Evolutionary conservation across 2,329 filamentous ascomycete species (phyloP), one percentile per base, ranked within the genome.

Genomic region (Alternaria metachromatica): DNA sequence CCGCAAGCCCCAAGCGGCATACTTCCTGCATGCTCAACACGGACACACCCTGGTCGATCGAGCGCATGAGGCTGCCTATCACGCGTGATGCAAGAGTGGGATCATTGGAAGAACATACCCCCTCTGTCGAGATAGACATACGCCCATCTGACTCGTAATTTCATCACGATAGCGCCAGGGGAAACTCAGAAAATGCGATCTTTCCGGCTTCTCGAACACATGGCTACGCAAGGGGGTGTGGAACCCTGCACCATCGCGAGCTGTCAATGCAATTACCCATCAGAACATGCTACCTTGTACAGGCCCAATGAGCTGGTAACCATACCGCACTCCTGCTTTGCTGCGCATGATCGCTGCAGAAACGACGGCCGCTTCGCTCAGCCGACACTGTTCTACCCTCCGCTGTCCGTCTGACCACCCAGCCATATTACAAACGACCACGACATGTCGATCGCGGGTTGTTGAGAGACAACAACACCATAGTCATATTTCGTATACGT

Each of bases 191-290:
- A 5, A 18, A 45, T 10, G 46, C 53, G 28, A 33, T 15, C 23
- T 53, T 46, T 44, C 11, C 28, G 15, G 50, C 48, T 62, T 60
- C 66, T 66, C 48, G 56, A 66, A 64, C 25, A 28, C 23, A 54
- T 55, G 56, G 54, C 56, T 54, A 41, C 46, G 55, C 62, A 62
- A 67, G 63, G 61, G 30, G 44, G 33, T 44, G 54, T 63, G 61
- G 59, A 54, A 58, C 65, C 58, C 56, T 68, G 64, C 64, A 58
- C 63, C 43, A 55, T 53, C 37, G 46, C 51, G 28, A 43, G 54
- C 50, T 67, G 62, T 68, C 56, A 67, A 57, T 53, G 54, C 59
- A 64, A 55, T 46, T 58, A 59, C 64, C 66, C 54, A 61, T 58
- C 43, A 48, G 53, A 41, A 67, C 6, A 59, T 57, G 54, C 51